Evolutionary conservation across 768 basidiomycete genomes (phyloP).

Genomic region (Megacollybia marginata): DNA sequence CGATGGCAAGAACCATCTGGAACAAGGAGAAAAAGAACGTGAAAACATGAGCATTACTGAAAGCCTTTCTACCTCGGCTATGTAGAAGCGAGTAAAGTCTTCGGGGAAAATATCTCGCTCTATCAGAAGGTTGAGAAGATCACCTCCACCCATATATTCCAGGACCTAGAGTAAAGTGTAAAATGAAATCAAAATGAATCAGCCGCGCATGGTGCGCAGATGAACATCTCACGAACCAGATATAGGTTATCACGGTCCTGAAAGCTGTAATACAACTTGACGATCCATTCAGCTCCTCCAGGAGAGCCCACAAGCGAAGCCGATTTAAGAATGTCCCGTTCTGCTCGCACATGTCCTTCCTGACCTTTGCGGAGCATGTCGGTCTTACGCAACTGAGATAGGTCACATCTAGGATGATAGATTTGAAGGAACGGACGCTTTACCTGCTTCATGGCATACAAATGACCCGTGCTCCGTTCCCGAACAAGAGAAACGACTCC

Average conservation of each 20-base stretch:
- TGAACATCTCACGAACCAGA: slow-evolving; percentile 49
- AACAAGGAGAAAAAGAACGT: slow-evolving; percentile 5
- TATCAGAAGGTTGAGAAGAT: slow-evolving; percentile 92
- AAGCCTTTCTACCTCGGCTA: slow-evolving; percentile 66
- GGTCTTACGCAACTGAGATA: slow-evolving; percentile 65
- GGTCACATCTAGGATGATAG: slow-evolving; percentile 8
- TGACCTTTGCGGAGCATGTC: slow-evolving; percentile 96
- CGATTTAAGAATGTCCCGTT: slow-evolving; percentile 88
- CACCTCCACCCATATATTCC: slow-evolving; percentile 95
- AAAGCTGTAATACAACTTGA: slow-evolving; percentile 87
- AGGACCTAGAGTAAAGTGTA: slow-evolving; percentile 52
- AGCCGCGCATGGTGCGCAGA: slow-evolving; percentile 7
- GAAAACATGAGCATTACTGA: slow-evolving; percentile 11
- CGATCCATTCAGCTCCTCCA: slow-evolving; percentile 85
- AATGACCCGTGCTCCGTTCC: slow-evolving; percentile 68
- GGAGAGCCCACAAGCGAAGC: slow-evolving; percentile 76
- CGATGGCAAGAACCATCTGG: slow-evolving; percentile 91
- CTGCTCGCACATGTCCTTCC: slow-evolving; percentile 94
- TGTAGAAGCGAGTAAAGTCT: slow-evolving; percentile 88
- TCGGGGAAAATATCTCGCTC: slow-evolving; percentile 88
- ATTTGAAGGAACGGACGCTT: slow-evolving; percentile 10
- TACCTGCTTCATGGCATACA: slow-evolving; percentile 98
- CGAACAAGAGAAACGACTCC: slow-evolving; percentile 91
- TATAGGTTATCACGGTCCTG: slow-evolving; percentile 95
- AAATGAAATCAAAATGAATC: slow-evolving; percentile 8